Percentiles rank a stretch among this genome's conserved stretches.
Evolutionary conservation across 352 stramenopile genomes (phyloP).

Genomic region (Pythium vanterpoolii): DNA sequence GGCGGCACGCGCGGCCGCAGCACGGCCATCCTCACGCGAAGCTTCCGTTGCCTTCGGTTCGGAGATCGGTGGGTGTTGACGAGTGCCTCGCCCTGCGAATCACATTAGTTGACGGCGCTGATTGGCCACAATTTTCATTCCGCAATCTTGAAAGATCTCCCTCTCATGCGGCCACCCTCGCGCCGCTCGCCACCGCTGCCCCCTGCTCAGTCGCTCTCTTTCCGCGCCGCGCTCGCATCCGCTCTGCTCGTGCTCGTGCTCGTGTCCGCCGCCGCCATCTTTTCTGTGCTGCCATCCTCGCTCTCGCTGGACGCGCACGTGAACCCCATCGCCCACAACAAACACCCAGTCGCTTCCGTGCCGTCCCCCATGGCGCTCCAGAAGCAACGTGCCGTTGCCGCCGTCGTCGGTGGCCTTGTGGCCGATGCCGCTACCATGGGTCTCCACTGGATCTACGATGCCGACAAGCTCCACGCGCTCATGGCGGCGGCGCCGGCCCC

Average conservation of each 20-base stretch:
- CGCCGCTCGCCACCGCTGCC: background rate
- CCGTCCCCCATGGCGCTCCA: constrained; percentile 21
- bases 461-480: constrained; percentile 38
- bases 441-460: constrained; percentile 78
- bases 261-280: constrained; percentile 6
- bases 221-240: constrained; percentile 14
- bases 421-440: constrained; percentile 65
- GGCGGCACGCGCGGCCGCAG: constrained; percentile 10
- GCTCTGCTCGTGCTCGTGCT: constrained; percentile 11
- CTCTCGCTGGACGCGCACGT: background rate
- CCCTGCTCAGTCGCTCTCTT: constrained; percentile 12
- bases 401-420: constrained; percentile 52
- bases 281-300: constrained; percentile 4
- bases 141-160: constrained; percentile 5
- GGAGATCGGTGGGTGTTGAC: background rate
- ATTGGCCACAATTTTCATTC: constrained; percentile 13
- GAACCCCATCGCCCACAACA: background rate
- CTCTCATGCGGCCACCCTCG: background rate
- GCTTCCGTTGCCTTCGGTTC: background rate
- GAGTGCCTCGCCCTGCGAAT: too few relatives aligned
- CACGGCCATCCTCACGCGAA: background rate
- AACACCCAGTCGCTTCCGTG: background rate
- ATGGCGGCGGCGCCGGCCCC: constrained; percentile 22
- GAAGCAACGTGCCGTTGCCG: constrained; percentile 46
- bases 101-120: background rate